Evolutionary conservation across 2,329 filamentous ascomycete species (phyloP), one percentile per base, ranked within the genome.

Genomic region (Catunica adiposa): DNA sequence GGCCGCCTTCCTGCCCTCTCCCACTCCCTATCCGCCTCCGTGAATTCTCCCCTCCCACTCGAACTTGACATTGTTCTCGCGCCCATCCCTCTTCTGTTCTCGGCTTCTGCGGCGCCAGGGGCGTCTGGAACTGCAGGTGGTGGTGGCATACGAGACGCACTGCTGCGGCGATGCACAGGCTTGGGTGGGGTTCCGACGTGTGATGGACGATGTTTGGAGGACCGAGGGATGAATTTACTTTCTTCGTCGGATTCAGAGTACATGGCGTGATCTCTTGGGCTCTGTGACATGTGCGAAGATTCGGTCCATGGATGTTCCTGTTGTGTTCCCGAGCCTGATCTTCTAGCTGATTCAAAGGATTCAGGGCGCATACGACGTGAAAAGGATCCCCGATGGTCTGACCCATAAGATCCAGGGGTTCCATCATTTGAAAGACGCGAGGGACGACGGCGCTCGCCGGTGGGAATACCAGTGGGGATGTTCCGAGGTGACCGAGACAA

Each of bases 341-440:
- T 51, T 25, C 51, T 51, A 15, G 40, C 8, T 7, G 40, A 44
- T 9, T 20, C 2, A 31, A 57, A 57, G 23, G 9, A 25, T 8
- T 57, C 56, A 9, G 17, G 22, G 9, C 48, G 25, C 47, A 48
- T 53, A 4, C 34, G 34, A 20, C 37, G 17, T 2, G 47, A 55
- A 20, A 58, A 55, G 3, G 56, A 58, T 15, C 53, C 56, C 5
- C 53, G 56, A 17, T 52, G 40, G 31, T 58, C 53, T 15, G 56
- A 58, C 9, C 53, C 53, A 2, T 55, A 40, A 26, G 56, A 58
- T 14, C 56, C 53, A 15, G 47, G 20, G 15, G 22, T 40, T 7
- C 54, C 56, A 22, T 20, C 23, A n/a, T 42, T 42, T 20, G 53
- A 55, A 8, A 38, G 48, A 20, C 56, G 53, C 15, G 56, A 40